Evolutionary conservation across 164 flowering plant genomes (phyloP), one percentile per base, ranked within the genome.

Genomic region (Macadamia integrifolia): DNA sequence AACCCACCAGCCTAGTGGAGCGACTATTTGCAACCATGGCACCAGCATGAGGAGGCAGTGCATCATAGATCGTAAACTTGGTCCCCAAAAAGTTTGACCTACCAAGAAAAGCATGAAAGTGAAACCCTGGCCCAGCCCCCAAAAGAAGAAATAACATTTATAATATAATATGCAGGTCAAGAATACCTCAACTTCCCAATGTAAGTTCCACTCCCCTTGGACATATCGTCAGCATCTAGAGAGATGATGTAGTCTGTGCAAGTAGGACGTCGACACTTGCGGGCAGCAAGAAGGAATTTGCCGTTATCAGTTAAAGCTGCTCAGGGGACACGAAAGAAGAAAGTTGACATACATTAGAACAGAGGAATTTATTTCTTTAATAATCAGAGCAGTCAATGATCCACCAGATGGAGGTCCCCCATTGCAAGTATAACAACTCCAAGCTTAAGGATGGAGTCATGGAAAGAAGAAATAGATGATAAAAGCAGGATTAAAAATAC

Each of bases 1-100:
- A 65, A 60, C 82, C 85, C 49, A 81, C 85, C 48, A 82, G 75
- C 76, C 84, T 83, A 64, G 77, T 77, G 66, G 92, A 87, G 62
- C 89, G 85, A 62, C 85, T 86, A 68, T 81, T 86, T 42, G 85
- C 61, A 69, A 83, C 77, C 61, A 68, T 75, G 53, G 87, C 87
- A 68, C 84, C 90, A 31, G 86, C 79, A 75, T 86, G 82, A 66
- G 95, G 90, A 60, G 95, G 90, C 76, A 82, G 89, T 12, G 77
- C 80, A 75, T 89, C 95, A 76, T 77, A 81, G 63, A 87, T 69
- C 28, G 89, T 81, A 74, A 89, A 89, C 80, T 84, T 89, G 59
- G 92, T 87, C 66, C 89, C 95, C 35, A 87, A 43, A 66, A 89
- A 89, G 62, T 89, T 89, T 62, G 95, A 86, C 71, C 95, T 89